These are phyloP conservation scores for Sanguinoderma infundibulare DNA, from an alignment of 1,284 basidiomycete species.

Conservation along the genomic window DNA sequence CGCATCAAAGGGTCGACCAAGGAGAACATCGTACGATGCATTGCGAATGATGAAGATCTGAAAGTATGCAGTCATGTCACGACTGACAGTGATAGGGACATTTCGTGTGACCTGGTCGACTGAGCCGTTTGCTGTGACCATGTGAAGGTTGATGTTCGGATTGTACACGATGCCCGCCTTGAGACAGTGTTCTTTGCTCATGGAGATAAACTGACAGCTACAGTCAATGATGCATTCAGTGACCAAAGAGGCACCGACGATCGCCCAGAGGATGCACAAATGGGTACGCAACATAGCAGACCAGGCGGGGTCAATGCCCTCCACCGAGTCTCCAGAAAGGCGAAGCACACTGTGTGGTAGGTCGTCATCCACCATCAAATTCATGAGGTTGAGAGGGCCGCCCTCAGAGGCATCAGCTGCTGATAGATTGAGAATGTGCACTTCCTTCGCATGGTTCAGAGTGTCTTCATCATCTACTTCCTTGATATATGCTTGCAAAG, in stretches of 20 bases:
- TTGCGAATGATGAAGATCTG: constrained; percentile 32
- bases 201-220: not conserved
- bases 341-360: too few relatives aligned
- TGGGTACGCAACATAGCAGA: not conserved
- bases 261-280: not conserved
- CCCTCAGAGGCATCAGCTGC: too few relatives aligned
- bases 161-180: not conserved
- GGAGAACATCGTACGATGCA: constrained; percentile 37
- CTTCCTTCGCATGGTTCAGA: too few relatives aligned
- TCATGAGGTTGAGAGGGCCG: too few relatives aligned
- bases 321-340: too few relatives aligned
- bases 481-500: too few relatives aligned
- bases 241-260: not conserved
- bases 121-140: not conserved
- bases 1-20: constrained; percentile 40
- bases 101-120: not conserved
- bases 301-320: too few relatives aligned
- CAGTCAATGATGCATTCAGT: not conserved
- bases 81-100: not conserved
- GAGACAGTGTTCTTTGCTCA: not conserved
- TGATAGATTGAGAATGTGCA: too few relatives aligned
- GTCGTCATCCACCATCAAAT: too few relatives aligned
- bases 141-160: not conserved
- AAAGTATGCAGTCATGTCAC: constrained; percentile 16
- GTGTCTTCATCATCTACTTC: too few relatives aligned